Percentiles rank a stretch among this genome's conserved stretches.
Conservation (phyloP, 768 basidiomycete species). For the Lactarius deliciosus region DNA sequence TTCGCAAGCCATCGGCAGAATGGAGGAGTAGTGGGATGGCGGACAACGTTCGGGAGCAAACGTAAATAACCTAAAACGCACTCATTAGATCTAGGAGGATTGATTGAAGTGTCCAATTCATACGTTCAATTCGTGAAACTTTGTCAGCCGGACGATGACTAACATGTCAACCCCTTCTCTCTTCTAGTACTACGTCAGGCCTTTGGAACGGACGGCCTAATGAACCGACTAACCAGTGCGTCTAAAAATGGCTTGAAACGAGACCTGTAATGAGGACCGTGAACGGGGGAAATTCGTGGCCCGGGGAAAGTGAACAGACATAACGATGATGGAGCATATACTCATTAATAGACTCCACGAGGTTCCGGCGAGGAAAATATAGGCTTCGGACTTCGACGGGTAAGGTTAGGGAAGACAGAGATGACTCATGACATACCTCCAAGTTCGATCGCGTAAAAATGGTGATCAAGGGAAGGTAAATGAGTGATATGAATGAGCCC, state of each 20-base stretch:
- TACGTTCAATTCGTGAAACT: conserved; percentile 80
- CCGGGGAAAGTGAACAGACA: conserved; percentile 43
- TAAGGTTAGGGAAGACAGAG: conserved; percentile 5
- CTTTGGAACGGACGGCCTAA: conserved; percentile 2
- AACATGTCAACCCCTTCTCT: conserved; percentile 56
- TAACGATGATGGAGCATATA: conserved; percentile 66
- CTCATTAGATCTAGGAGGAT: not conserved
- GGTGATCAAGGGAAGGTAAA: conserved; percentile 69
- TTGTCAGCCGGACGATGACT: conserved; percentile 68
- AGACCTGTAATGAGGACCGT: conserved; percentile 42
- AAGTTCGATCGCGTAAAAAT: conserved; percentile 58
- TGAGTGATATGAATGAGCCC: conserved; percentile 59
- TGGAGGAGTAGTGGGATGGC: conserved; percentile 64
- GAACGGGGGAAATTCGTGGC: conserved; percentile 20
- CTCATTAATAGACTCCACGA: conserved; percentile 67
- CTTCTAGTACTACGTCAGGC: conserved; percentile 41
- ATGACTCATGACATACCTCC: conserved; percentile 43
- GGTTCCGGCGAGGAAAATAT: conserved; percentile 65
- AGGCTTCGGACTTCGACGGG: conserved; percentile 60
- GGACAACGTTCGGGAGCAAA: conserved; percentile 71
- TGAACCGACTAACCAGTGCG: conserved; percentile 48
- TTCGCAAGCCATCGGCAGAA: conserved; percentile 62
- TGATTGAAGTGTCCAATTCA: conserved; percentile 32
- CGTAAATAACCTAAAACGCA: conserved; percentile 55
- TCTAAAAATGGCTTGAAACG: conserved; percentile 64